A percentile compares a stretch with the other conserved stretches of the same genome.
phyloP scores from a whole-genome alignment of 2,329 filamentous ascomycete species.

The Fusarium sp. region DNA sequence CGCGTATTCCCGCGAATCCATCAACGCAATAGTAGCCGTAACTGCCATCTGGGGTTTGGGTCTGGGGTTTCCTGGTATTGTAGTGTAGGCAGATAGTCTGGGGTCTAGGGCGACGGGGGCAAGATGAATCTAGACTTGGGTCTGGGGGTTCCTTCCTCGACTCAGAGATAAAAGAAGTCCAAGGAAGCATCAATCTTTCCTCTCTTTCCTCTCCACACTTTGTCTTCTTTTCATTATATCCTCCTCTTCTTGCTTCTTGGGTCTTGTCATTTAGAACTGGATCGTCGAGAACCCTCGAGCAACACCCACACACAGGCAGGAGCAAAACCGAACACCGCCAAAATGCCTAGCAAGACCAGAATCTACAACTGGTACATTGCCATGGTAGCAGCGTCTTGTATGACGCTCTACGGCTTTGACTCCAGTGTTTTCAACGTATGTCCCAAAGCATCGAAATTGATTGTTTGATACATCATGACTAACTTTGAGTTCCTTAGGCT shows the following conservation, averaged over 20 bases:
- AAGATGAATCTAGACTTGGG: conserved; percentile 11
- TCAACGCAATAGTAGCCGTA: conserved; percentile 8
- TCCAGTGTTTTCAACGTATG: conserved; percentile 75
- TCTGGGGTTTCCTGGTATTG: conserved; percentile 17
- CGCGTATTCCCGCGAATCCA: conserved; percentile 1
- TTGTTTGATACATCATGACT: not conserved
- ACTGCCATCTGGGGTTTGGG: conserved; percentile 26
- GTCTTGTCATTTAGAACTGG: not conserved
- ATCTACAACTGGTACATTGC: conserved; percentile 65
- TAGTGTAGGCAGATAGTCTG: conserved; percentile 11
- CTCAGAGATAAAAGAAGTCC: conserved; percentile 36
- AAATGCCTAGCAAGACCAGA: conserved; percentile 52
- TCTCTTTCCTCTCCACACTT: conserved; percentile 11
- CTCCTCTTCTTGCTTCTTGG: not conserved
- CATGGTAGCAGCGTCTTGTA: conserved; percentile 76
- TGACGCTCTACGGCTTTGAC: conserved; percentile 81
- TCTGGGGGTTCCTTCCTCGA: conserved; percentile 19
- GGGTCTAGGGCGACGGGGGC: conserved; percentile 25
- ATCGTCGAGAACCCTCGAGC: not conserved
- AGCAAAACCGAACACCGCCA: conserved; percentile 37
- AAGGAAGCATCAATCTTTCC: conserved; percentile 10
- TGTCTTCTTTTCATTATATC: conserved; percentile 8
- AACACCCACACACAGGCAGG: not conserved
- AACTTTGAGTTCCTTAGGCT: conserved; percentile 46
- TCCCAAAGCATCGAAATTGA: not conserved